Percentiles rank a stretch among this genome's conserved stretches.
Conservation (phyloP, 495 filamentous ascomycete species). For the Penicillium daleae region DNA sequence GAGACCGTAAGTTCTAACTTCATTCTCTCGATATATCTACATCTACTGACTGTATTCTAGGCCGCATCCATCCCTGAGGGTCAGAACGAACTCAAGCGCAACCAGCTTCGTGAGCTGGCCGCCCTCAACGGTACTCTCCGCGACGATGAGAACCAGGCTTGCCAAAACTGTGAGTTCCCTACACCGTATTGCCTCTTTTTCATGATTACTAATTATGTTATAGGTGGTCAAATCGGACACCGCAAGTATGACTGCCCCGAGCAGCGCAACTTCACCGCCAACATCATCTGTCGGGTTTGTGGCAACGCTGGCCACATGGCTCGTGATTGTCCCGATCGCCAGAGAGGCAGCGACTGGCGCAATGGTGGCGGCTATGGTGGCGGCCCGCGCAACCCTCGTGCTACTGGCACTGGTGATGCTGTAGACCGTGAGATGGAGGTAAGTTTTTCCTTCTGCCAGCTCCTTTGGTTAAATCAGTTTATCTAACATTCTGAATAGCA, state of each 20-base stretch:
- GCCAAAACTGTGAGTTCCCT: constrained; percentile 83
- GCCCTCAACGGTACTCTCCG: constrained; percentile 97
- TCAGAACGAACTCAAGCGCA: constrained; percentile 96
- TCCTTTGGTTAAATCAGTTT: neutral
- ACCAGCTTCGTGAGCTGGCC: constrained; percentile 95
- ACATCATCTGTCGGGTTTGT: constrained; percentile 98
- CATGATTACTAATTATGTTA: constrained; percentile 12
- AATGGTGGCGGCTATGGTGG: constrained; percentile 58
- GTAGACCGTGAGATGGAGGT: constrained; percentile 95
- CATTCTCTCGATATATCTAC: neutral
- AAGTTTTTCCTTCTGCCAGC: constrained; percentile 39
- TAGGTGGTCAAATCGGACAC: constrained; percentile 94
- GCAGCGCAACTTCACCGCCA: constrained; percentile 96
- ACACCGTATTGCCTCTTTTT: constrained; percentile 4
- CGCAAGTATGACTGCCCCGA: constrained; percentile 99
- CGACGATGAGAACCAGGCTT: constrained; percentile 98
- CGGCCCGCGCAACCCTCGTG: constrained; percentile 55
- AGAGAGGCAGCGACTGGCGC: constrained; percentile 88
- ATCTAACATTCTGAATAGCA: constrained; percentile 61
- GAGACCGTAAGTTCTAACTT: constrained; percentile 74
- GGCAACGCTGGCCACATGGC: constrained; percentile 94
- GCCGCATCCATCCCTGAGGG: constrained; percentile 98
- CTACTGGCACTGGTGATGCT: constrained; percentile 77
- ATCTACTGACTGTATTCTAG: constrained; percentile 44
- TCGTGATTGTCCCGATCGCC: constrained; percentile 89